Evolutionary conservation across 148 eudicot species (phyloP).

Genomic region (Polygonum aviculare): DNA sequence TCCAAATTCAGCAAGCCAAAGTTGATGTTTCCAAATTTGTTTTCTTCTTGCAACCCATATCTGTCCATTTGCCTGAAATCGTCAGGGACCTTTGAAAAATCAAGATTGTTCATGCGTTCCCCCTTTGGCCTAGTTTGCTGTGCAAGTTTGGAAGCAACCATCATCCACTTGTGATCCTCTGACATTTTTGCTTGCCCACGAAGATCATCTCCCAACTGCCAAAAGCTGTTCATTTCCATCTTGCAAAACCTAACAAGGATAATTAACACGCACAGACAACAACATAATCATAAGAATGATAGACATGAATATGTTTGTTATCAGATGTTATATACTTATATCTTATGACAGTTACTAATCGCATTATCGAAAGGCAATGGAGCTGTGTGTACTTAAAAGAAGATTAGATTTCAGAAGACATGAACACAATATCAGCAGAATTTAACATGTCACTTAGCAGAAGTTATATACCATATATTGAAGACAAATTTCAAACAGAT

Average conservation of each 20-base stretch:
- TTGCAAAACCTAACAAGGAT: conserved; percentile 16
- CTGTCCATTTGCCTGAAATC: conserved; percentile 60
- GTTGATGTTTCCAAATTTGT: conserved; percentile 75
- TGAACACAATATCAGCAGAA: background rate
- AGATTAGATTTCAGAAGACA: background rate
- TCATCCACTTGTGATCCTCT: conserved; percentile 89
- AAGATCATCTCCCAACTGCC: conserved; percentile 91
- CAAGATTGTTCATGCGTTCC: conserved; percentile 77
- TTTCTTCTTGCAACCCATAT: conserved; percentile 67
- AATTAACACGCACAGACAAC: background rate
- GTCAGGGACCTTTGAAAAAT: conserved; percentile 57
- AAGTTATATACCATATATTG: background rate
- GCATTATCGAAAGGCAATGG: background rate
- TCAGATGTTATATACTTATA: background rate
- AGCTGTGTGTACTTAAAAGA: background rate
- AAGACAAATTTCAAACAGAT: background rate
- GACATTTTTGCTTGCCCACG: conserved; percentile 71
- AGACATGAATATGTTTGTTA: background rate
- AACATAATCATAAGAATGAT: background rate
- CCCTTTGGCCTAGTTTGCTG: conserved; percentile 87
- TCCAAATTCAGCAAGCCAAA: conserved; percentile 76
- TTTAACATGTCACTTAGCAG: background rate
- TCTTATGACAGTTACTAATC: background rate
- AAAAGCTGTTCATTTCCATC: conserved; percentile 78
- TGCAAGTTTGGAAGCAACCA: conserved; percentile 87